A percentile compares a stretch with the other conserved stretches of the same genome.
Conservation (phyloP, 1,284 basidiomycete genomes). For the Melanopsichium pennsylvanicum region DNA sequence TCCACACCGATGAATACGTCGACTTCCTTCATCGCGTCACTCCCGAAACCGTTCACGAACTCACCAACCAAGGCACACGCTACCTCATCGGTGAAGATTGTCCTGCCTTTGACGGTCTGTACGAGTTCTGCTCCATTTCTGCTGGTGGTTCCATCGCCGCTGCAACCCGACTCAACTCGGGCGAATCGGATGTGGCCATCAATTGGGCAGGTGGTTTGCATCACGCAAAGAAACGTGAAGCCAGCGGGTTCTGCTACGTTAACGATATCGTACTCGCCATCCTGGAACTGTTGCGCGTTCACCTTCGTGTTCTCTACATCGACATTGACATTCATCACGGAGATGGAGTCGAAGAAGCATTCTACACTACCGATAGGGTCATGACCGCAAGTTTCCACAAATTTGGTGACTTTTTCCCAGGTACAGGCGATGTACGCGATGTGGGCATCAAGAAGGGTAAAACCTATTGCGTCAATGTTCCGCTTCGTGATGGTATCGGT, state of each 20-base stretch:
- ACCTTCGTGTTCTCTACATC: constrained; percentile 90
- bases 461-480: constrained; percentile 91
- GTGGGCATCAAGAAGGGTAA: constrained; percentile 84
- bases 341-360: constrained; percentile 98
- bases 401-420: constrained; percentile 96
- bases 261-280: constrained; percentile 74
- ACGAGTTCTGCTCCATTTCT: constrained; percentile 95
- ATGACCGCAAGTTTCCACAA: constrained; percentile 94
- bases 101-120: constrained; percentile 93
- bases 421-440: constrained; percentile 77
- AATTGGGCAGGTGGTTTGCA: constrained; percentile 98
- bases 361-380: constrained; percentile 95
- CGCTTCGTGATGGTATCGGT: constrained; percentile 89
- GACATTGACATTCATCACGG: constrained; percentile 99
- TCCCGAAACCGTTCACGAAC: constrained; percentile 69
- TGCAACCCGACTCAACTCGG: constrained; percentile 80
- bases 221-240: constrained; percentile 97
- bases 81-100: constrained; percentile 82
- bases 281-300: constrained; percentile 67
- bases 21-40: constrained; percentile 87
- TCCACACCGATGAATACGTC: constrained; percentile 98
- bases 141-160: constrained; percentile 86
- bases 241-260: constrained; percentile 95
- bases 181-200: constrained; percentile 87
- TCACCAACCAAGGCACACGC: constrained; percentile 77